Percentiles rank a stretch among this genome's conserved stretches.
phyloP scores from a whole-genome alignment of 345 rosid genomes.

The Populus davidiana region DNA sequence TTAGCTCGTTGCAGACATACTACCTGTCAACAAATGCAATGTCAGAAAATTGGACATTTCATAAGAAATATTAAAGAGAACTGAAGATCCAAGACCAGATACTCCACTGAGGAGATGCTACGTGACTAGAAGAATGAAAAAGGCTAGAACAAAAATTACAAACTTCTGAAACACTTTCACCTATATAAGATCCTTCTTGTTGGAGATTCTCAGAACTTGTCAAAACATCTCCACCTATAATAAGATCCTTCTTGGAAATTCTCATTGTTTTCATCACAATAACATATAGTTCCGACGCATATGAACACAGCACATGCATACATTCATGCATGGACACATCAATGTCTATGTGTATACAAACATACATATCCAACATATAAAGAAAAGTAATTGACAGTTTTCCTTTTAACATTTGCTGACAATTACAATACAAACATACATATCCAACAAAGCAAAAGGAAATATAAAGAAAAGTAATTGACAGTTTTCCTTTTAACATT shows the following conservation, averaged over 20 bases:
- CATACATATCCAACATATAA: too few relatives aligned
- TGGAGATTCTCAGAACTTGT: not conserved
- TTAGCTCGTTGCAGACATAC: slow-evolving; percentile 65
- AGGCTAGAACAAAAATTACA: not conserved
- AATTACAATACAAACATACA: too few relatives aligned
- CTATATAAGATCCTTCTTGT: not conserved
- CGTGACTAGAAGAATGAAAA: not conserved
- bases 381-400: too few relatives aligned
- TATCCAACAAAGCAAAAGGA: not conserved
- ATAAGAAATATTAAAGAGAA: not conserved
- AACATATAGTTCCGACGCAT: not conserved
- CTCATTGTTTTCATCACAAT: not conserved
- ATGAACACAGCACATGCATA: not conserved
- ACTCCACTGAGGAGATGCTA: not conserved
- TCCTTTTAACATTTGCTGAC: too few relatives aligned
- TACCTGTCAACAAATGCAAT: slow-evolving; percentile 46
- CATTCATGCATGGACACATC: not conserved
- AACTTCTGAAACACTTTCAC: not conserved
- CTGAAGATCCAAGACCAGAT: not conserved
- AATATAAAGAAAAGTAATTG: not conserved
- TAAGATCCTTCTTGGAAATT: not conserved
- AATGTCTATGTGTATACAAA: not conserved
- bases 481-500: not conserved
- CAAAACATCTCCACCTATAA: not conserved
- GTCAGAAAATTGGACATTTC: slow-evolving; percentile 5